A percentile compares a stretch with the other conserved stretches of the same genome.
These are phyloP conservation scores for Fusarium siculi DNA, from an alignment of 2,329 filamentous ascomycete genomes.

Conservation along the genomic window DNA sequence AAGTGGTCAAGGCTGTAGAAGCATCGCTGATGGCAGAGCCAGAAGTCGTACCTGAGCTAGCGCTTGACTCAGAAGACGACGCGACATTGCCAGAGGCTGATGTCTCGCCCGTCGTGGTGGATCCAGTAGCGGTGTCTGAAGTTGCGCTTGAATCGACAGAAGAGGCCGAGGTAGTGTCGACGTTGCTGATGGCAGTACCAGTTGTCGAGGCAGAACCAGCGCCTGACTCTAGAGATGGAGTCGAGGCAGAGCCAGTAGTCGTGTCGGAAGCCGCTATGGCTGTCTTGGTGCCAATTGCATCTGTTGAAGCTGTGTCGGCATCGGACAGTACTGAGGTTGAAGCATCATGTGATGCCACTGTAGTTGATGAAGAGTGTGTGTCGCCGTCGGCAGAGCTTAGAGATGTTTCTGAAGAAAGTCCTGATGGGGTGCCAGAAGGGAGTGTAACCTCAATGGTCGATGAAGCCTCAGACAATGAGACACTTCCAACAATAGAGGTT, in stretches of 20 bases:
- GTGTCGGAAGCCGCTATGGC: not conserved
- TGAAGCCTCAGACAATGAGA: not conserved
- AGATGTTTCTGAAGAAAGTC: not conserved
- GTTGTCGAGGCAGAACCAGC: not conserved
- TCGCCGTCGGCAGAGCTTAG: not conserved
- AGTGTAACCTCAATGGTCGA: not conserved
- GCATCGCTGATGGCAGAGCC: not conserved
- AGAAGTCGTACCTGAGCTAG: not conserved
- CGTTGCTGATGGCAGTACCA: accelerated
- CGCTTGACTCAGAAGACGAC: not conserved
- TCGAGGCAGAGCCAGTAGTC: not conserved
- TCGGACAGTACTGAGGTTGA: not conserved
- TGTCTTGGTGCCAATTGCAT: not conserved
- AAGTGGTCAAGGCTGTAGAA: not conserved
- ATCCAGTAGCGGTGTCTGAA: not conserved
- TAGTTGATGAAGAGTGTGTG: not conserved
- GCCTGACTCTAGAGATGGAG: not conserved
- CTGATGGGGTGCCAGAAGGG: not conserved
- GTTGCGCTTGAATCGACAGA: not conserved
- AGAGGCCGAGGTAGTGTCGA: not conserved
- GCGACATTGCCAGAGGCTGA: not conserved
- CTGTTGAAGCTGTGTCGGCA: too few relatives aligned
- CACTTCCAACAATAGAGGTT: not conserved
- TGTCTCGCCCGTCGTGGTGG: not conserved
- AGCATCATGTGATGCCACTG: not conserved